Base-by-base conservation (phyloP, 2,329 filamentous ascomycete genomes). In the Paramyrothecium roridum region DNA sequence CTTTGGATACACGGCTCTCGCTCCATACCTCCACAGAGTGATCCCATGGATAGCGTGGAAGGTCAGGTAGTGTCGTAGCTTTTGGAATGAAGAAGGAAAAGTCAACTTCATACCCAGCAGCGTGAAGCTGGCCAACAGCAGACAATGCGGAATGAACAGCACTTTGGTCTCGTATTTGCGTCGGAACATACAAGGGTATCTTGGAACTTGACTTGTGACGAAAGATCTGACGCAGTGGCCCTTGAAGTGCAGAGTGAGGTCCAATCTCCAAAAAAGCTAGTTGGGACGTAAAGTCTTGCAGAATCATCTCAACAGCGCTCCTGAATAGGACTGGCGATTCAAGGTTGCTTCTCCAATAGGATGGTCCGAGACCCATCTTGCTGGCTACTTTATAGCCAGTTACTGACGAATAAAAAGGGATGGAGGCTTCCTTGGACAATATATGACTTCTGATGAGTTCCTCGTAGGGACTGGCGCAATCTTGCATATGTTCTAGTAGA, bases 31-130 rank as follows among this genome's bases (percentile, higher is more conserved):
- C 52, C 12, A 49, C 53, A 13, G 48, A 56, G 21, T 59, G 58
- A 21, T 67, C 55, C 66, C 66, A 70, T 1, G 62, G 57, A 19
- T 70, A 70, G 19, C 16, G 21, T 10, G 48, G 26, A 26, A 50
- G 48, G 23, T 50, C 48, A n/a, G 21, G 17, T 3, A 50, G 48
- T 33, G 26, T 50, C 11, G 10, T 16, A 23, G 48, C 21, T 33
- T 26, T 26, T 33, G 48, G 21, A 2, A 56, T 57, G 1, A 65
- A 61, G 7, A 69, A 34, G 48, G 46, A 52, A 16, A 63, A 56
- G 17, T 60, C 53, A 13, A 55, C 49, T 1, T 54, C 21, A 30
- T 60, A 20, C 8, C 48, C 26, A 3, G 22, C 17, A 2, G 54
- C 17, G 11, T 52, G 17, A 2, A 66, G 45, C 8, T 62, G 52